Percentiles rank a stretch among this genome's conserved stretches.
Conservation (phyloP, 805 yeast genomes). For the Cyberlindnera maclurae region DNA sequence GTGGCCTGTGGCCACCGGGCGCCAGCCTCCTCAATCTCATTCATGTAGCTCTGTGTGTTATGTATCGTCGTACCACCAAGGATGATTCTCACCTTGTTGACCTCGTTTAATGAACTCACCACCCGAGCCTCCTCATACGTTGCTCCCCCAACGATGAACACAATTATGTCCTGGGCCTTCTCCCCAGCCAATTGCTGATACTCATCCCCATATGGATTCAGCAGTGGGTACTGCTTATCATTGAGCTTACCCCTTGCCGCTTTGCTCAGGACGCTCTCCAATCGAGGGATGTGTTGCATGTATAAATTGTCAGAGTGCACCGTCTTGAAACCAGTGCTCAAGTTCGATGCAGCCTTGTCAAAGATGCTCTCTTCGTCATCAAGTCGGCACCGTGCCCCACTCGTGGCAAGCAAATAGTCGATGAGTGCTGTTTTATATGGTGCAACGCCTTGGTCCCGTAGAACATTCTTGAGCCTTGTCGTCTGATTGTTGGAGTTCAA, state of each 20-base stretch:
- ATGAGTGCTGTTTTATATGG: constrained; percentile 18
- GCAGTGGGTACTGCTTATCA: constrained; percentile 35
- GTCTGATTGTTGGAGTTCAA: constrained; percentile 38
- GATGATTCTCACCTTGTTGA: constrained; percentile 51
- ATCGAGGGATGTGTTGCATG: constrained; percentile 85
- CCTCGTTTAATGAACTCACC: constrained; percentile 59
- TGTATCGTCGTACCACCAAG: constrained; percentile 75
- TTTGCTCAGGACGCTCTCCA: constrained; percentile 36
- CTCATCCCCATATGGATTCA: constrained; percentile 27
- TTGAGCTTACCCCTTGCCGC: constrained; percentile 29
- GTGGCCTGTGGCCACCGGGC: constrained; percentile 28
- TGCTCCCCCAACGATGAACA: constrained; percentile 79
- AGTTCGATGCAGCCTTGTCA: constrained; percentile 22
- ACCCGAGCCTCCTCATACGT: constrained; percentile 90
- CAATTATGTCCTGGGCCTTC: constrained; percentile 56
- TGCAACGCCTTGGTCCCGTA: constrained; percentile 30
- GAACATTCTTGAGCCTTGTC: constrained; percentile 28
- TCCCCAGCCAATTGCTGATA: constrained; percentile 20
- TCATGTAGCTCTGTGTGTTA: constrained; percentile 33
- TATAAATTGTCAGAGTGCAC: constrained; percentile 58
- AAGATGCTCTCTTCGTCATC: constrained; percentile 26
- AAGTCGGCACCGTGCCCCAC: constrained; percentile 38
- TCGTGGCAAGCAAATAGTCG: constrained; percentile 37
- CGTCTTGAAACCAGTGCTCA: constrained; percentile 29
- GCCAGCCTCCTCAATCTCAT: constrained; percentile 30